phyloP scores from a whole-genome alignment of 192 early-diverging fungal genomes.

The Backusella mclennaniae region DNA sequence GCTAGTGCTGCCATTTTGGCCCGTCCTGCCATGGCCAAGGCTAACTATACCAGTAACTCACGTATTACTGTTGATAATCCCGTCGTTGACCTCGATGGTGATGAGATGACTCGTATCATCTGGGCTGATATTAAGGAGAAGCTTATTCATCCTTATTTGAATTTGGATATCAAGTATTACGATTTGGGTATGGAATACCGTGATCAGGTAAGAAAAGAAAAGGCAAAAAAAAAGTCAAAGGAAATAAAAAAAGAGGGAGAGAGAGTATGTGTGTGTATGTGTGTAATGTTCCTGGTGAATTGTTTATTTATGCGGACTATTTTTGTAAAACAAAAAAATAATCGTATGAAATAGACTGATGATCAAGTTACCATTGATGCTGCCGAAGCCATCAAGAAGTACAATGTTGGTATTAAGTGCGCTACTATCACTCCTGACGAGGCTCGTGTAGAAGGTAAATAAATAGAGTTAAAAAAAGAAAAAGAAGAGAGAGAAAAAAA shows the following conservation, averaged over 20 bases:
- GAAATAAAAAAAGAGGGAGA: background rate
- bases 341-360: conserved; percentile 38
- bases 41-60: conserved; percentile 22
- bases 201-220: conserved; percentile 65
- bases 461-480: background rate
- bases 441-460: conserved; percentile 76
- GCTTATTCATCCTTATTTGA: conserved; percentile 84
- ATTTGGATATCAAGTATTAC: conserved; percentile 96
- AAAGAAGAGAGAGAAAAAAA: background rate
- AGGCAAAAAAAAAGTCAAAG: conserved; percentile 9
- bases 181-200: conserved; percentile 95
- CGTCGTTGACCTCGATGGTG: conserved; percentile 93
- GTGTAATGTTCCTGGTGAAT: background rate
- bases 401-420: conserved; percentile 99
- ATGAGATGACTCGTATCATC: conserved; percentile 99
- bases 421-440: conserved; percentile 99
- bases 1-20: background rate
- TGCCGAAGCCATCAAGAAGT: conserved; percentile 94
- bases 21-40: conserved; percentile 2
- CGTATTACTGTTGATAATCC: conserved; percentile 88
- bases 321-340: background rate
- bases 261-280: background rate
- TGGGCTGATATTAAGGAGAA: conserved; percentile 93
- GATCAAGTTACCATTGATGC: conserved; percentile 89
- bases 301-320: background rate